Percentiles rank a stretch among this genome's conserved stretches.
phyloP scores from a whole-genome alignment of 1,139 yeast species.

The Yarrowia galli region DNA sequence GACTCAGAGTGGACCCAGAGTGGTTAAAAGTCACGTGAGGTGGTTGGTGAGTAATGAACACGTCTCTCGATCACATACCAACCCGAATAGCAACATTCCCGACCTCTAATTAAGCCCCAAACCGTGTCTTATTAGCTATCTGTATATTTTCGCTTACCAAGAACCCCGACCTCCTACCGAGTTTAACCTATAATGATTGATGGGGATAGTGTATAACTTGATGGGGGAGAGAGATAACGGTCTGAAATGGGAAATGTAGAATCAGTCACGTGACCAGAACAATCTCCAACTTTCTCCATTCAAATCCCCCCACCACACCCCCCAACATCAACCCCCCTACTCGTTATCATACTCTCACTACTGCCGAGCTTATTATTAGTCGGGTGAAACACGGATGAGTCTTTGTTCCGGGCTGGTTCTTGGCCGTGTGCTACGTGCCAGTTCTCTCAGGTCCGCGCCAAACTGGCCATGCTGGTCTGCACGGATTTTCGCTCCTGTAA shows the following conservation, averaged over 20 bases:
- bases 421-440: not conserved
- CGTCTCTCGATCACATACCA: too few relatives aligned
- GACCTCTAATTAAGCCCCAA: not conserved
- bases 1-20: too few relatives aligned
- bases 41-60: too few relatives aligned
- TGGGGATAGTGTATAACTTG: not conserved
- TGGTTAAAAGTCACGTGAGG: too few relatives aligned
- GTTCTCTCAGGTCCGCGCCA: not conserved
- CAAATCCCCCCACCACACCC: not conserved
- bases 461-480: not conserved
- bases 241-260: too few relatives aligned
- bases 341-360: not conserved
- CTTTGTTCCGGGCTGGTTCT: not conserved
- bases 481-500: not conserved
- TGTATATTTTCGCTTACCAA: constrained; percentile 1
- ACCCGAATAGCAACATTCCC: too few relatives aligned
- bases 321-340: too few relatives aligned
- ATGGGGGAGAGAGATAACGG: not conserved
- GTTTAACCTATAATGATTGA: not conserved
- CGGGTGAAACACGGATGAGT: constrained; percentile 13
- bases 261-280: not conserved
- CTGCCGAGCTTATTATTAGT: not conserved
- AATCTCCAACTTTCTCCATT: too few relatives aligned
- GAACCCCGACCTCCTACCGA: constrained; percentile 15
- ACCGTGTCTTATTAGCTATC: not conserved